Conservation (phyloP, 2,329 filamentous ascomycete species). For the Tympanopsis confertula region DNA sequence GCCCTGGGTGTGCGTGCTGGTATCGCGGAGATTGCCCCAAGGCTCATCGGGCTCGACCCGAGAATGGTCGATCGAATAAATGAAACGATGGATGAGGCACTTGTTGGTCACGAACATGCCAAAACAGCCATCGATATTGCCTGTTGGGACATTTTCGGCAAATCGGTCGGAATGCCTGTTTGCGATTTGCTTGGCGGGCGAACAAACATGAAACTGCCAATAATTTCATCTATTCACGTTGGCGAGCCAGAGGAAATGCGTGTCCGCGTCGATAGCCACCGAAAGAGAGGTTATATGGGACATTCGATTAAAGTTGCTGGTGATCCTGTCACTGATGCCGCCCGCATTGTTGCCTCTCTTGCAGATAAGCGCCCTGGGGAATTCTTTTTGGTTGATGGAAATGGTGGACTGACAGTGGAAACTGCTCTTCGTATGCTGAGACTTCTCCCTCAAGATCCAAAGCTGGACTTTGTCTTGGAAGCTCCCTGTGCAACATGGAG, state of each 20-base stretch:
- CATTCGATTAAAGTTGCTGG: too few species aligned
- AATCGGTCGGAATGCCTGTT: slow-evolving; percentile 10
- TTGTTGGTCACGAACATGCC: slow-evolving; percentile 10
- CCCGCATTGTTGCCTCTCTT: too few species aligned
- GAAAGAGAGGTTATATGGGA: too few species aligned
- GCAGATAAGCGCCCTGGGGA: slow-evolving; percentile 5
- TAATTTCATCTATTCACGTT: slow-evolving; percentile 8
- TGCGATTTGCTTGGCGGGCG: slow-evolving; percentile 13
- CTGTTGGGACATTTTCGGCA: slow-evolving; percentile 13
- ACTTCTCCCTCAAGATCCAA: slow-evolving; percentile 8
- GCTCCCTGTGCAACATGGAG: slow-evolving; percentile 11
- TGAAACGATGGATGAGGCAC: slow-evolving; percentile 12
- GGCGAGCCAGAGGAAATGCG: too few species aligned
- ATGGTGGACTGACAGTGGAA: slow-evolving; percentile 10
- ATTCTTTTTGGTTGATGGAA: slow-evolving; percentile 10
- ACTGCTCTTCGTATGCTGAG: slow-evolving; percentile 9
- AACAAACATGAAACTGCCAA: slow-evolving; percentile 10
- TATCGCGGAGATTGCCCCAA: slow-evolving; percentile 12
- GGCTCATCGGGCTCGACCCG: slow-evolving; percentile 11
- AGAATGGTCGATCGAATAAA: slow-evolving; percentile 14
- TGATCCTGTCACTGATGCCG: slow-evolving; percentile 7
- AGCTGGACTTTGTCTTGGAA: slow-evolving; percentile 12
- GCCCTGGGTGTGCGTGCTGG: slow-evolving; percentile 11
- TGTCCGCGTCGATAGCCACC: too few species aligned
- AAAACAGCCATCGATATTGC: slow-evolving; percentile 8